Evolutionary conservation across 768 basidiomycete species (phyloP).

Genomic region (Podaxis rugospora): DNA sequence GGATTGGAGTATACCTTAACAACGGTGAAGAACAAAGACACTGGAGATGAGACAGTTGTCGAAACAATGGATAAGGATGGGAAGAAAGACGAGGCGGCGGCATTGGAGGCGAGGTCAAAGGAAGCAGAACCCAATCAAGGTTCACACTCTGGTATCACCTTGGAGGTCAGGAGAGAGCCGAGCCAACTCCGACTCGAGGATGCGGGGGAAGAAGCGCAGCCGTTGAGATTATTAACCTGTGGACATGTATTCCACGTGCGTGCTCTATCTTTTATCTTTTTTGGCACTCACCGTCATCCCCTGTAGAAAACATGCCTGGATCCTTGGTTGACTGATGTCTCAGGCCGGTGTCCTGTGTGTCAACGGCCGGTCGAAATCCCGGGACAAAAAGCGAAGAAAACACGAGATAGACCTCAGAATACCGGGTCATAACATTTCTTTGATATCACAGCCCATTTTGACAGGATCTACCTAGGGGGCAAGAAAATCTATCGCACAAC

Average conservation of each 20-base stretch:
- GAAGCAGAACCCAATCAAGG: not conserved
- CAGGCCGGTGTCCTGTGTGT: constrained; percentile 85
- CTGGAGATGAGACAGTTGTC: not conserved
- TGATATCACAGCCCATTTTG: not conserved
- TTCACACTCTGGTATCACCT: not conserved
- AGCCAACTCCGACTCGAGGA: constrained; percentile 50
- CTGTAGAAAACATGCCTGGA: constrained; percentile 81
- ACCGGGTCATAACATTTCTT: not conserved
- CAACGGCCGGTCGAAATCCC: constrained; percentile 65
- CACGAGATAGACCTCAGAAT: not conserved
- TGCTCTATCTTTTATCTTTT: constrained; percentile 10
- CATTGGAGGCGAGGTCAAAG: not conserved
- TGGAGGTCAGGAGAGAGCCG: constrained; percentile 12
- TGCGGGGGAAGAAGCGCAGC: constrained; percentile 73
- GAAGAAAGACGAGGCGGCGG: not conserved
- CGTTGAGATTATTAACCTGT: constrained; percentile 70
- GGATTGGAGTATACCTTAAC: not conserved
- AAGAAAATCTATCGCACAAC: not conserved
- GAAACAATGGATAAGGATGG: constrained; percentile 1
- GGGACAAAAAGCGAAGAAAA: constrained; percentile 29
- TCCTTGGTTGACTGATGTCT: constrained; percentile 82
- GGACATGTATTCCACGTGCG: constrained; percentile 90
- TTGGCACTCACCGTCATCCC: not conserved
- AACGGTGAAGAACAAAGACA: not conserved
- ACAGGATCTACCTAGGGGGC: not conserved